Evolutionary conservation across 2,329 filamentous ascomycete genomes (phyloP), one percentile per base, ranked within the genome.

Genomic region (Ophiostoma triangulosporum): DNA sequence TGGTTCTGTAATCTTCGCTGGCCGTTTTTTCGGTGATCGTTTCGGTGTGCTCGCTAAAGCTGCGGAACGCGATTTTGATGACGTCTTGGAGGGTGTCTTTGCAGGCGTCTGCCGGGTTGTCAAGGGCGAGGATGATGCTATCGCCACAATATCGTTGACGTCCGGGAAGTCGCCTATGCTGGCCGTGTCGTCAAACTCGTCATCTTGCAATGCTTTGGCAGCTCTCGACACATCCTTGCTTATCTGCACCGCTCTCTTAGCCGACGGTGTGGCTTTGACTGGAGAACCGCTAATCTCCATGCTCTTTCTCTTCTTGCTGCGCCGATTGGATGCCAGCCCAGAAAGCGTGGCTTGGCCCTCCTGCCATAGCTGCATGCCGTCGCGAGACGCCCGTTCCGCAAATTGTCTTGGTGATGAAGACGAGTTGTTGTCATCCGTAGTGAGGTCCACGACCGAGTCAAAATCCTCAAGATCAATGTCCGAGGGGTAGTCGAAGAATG

Each of bases 221-320:
- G 22, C 15, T 22, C 40, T 17, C n/a, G 36, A 29, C 17, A 32
- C 5, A 57, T 57, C 55, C 64, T 68, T 56, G 61, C 24, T 69
- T 11, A 38, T 20, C 31, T 35, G 35, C 14, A 2, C 29, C 45
- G 27, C 48, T 32, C 27, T 50, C 31, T 36, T 50, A 33, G 36
- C 7, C 2, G 45, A 17, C 15, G 35, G 24, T 4, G 22, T 22
- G 17, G 14, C 49, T 50, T 53, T 56, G n/a, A 26, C 26, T 5
- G 52, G 51, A 9, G 52, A 55, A 8, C 48, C 48, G 29, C 29
- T 50, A 24, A 75, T 72, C 9, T 76, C 72, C 24, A 64, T 65
- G 56, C 74, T 77, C 61, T 78, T 79, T 57, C 75, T 65, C 63
- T 79, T 80, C 62, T 72, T 76, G 17, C 66, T 66, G 46, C 68